Percentiles rank a stretch among this genome's conserved stretches.
These are phyloP conservation scores for Phytomonas sp. DNA, from an alignment of 208 protist genomes.

Conservation along the genomic window DNA sequence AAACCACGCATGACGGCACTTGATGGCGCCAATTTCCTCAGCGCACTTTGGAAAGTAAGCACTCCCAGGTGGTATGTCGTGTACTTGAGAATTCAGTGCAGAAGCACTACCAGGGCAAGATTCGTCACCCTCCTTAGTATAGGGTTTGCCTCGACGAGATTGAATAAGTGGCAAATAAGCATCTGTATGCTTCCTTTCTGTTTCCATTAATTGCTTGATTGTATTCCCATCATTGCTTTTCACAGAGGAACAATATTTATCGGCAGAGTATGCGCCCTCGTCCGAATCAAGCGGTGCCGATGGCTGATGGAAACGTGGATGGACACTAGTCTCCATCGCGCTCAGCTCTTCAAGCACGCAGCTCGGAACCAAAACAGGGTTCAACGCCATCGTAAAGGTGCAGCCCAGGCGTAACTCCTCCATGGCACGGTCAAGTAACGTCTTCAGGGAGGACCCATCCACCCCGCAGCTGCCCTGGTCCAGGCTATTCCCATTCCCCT, in stretches of 20 bases:
- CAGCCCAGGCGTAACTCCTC: constrained; percentile 38
- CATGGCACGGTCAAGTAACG: constrained; percentile 25
- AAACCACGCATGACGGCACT: constrained; percentile 72
- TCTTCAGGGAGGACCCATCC: not conserved
- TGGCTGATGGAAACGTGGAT: constrained; percentile 1
- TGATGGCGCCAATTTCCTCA: constrained; percentile 57
- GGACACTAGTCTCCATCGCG: constrained; percentile 23
- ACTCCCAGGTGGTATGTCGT: constrained; percentile 52
- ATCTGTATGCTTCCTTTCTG: not conserved
- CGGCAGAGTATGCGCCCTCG: not conserved
- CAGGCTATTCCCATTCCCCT: not conserved
- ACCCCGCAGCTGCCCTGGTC: not conserved
- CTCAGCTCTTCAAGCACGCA: constrained; percentile 44
- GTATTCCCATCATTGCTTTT: not conserved
- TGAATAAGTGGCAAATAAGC: not conserved
- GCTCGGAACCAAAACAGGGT: constrained; percentile 38
- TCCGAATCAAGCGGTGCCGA: not conserved
- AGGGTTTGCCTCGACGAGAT: not conserved
- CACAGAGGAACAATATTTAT: not conserved
- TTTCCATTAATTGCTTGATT: not conserved
- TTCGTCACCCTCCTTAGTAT: not conserved
- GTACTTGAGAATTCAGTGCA: constrained; percentile 10
- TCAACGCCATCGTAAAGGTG: constrained; percentile 61
- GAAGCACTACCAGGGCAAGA: constrained; percentile 8
- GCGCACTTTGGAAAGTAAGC: constrained; percentile 65